Percentiles rank a stretch among this genome's conserved stretches.
phyloP scores from a whole-genome alignment of 2,329 filamentous ascomycete species.

The Aotearoamyces nothofagi region DNA sequence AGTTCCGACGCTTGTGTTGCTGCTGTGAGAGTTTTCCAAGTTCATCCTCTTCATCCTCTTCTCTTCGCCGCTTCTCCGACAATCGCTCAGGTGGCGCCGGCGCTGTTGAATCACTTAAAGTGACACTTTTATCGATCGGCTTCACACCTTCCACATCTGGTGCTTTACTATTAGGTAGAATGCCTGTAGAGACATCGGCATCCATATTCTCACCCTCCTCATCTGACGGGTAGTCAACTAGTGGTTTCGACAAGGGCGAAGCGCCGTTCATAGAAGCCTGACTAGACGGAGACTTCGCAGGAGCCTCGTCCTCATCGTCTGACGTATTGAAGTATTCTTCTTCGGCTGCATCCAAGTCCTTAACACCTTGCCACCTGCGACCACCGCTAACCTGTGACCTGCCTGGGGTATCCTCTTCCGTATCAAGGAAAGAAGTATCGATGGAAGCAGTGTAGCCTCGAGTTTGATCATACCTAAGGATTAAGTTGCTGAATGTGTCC shows the following conservation, averaged over 20 bases:
- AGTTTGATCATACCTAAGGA: constrained; percentile 66
- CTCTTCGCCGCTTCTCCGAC: constrained; percentile 77
- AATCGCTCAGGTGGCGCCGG: constrained; percentile 56
- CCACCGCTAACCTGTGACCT: constrained; percentile 33
- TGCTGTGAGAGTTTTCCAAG: constrained; percentile 61
- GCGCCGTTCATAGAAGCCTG: constrained; percentile 41
- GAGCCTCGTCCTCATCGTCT: constrained; percentile 68
- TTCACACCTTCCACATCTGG: constrained; percentile 7
- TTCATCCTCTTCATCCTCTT: constrained; percentile 88
- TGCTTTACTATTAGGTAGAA: constrained; percentile 1
- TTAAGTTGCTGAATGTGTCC: constrained; percentile 65
- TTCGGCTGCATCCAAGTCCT: constrained; percentile 72
- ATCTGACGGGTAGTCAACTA: constrained; percentile 89
- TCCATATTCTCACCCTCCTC: constrained; percentile 64
- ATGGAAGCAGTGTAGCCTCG: constrained; percentile 48
- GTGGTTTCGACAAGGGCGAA: constrained; percentile 47
- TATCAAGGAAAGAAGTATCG: constrained; percentile 57
- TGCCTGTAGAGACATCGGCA: constrained; percentile 22
- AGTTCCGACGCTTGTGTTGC: constrained; percentile 41
- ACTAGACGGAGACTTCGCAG: constrained; percentile 19
- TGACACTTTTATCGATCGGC: constrained; percentile 9
- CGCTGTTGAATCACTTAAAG: constrained; percentile 12
- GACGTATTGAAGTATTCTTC: constrained; percentile 90
- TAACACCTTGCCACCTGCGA: constrained; percentile 54
- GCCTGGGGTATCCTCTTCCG: constrained; percentile 40